Base-by-base conservation (phyloP, 768 basidiomycete species). In the Hemileccinum impolitum region DNA sequence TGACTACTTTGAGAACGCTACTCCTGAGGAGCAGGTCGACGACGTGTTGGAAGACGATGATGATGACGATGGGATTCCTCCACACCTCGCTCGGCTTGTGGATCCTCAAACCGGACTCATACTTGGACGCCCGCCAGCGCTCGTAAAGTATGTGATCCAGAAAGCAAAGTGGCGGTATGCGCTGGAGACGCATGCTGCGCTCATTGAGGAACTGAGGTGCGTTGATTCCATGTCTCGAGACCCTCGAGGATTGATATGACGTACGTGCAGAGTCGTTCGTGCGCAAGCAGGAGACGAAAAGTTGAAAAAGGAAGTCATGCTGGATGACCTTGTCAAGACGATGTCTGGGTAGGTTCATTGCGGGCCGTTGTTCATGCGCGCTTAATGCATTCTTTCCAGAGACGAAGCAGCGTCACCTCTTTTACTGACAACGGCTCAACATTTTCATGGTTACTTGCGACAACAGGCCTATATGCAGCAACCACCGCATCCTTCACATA, bases 101-200 rank as follows among this genome's bases (percentile, higher is more conserved):
- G 78, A 82, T 57, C 77, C 81, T 0, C 65, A 69, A 14, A 87
- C 84, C 1, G 81, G 82, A 1, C 67, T 80, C n/a, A 78, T 90
- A 4, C 64, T 80, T 58, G 88, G 87, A 1, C 78, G 85, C n/a
- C 70, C 82, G n/a, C 84, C 80, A 0, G 70, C 74, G 26, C 81
- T 85, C 72, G 80, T 82, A 31, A 82, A 81, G 74, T 94, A 94
- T 64, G 73, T 82, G 70, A 54, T 75, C 70, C 52, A 69, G 32
- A 67, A 94, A 61, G 91, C 93, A 6, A 92, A 91, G 60, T 77
- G 85, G 63, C 72, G 72, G 43, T 87, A 84, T 60, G 82, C 80
- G 13, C 53, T 84, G 26, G 77, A 85, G 49, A 82, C 88, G 59
- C 83, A 90, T 52, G 81, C 80, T 28, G 70, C 72, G 28, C 70